Conservation (phyloP, 2,329 filamentous ascomycete species). For the Pseudogymnoascus sp. region DNA sequence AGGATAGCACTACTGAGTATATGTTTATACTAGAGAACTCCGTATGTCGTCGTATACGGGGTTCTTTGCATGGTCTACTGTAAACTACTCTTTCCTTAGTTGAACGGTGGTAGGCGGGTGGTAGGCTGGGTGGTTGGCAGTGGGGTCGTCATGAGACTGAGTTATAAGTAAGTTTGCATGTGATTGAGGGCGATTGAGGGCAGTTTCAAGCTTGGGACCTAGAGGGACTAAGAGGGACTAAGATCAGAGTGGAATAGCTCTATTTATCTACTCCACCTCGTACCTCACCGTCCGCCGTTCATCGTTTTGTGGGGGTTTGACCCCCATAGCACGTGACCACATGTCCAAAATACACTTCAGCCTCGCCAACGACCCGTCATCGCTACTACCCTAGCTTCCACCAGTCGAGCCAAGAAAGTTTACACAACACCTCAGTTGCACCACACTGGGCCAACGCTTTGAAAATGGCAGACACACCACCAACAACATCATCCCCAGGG, state of each 20-base stretch:
- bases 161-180: not conserved
- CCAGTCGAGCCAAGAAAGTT: not conserved
- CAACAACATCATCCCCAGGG: constrained; percentile 17
- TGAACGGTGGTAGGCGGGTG: not conserved
- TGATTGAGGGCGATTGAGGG: not conserved
- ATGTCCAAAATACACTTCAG: not conserved
- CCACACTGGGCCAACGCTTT: not conserved
- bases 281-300: not conserved
- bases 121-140: not conserved
- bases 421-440: not conserved
- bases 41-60: too few relatives aligned
- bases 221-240: not conserved
- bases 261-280: not conserved
- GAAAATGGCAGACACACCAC: constrained; percentile 25
- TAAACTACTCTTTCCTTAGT: not conserved
- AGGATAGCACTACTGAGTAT: not conserved
- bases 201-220: not conserved
- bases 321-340: not conserved
- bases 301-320: not conserved
- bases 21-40: not conserved
- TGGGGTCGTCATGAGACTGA: constrained; percentile 5
- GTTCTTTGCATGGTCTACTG: too few relatives aligned
- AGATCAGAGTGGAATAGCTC: not conserved
- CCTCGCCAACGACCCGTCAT: constrained; percentile 4
- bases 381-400: not conserved